phyloP scores from a whole-genome alignment of 2,329 filamentous ascomycete genomes.

The Fusarium multiceps region DNA sequence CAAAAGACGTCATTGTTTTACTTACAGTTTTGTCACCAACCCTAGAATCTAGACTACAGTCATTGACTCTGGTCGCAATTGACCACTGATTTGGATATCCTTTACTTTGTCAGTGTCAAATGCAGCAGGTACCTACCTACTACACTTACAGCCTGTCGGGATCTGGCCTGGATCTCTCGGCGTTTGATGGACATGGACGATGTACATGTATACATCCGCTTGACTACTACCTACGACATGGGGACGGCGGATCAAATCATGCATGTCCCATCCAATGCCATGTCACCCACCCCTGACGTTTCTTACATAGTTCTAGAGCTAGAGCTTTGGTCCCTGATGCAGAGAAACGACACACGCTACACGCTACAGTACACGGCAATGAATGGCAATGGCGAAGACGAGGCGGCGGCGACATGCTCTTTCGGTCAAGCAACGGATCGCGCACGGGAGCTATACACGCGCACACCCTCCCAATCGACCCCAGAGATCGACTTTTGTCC shows the following conservation, averaged over 20 bases:
- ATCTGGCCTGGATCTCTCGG: slow-evolving; percentile 46
- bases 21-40: slow-evolving; percentile 9
- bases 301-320: slow-evolving; percentile 30
- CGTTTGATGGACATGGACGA: slow-evolving; percentile 15
- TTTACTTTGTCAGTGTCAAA: not conserved
- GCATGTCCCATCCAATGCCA: slow-evolving; percentile 25
- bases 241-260: slow-evolving; percentile 26
- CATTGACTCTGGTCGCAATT: not conserved
- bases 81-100: not conserved
- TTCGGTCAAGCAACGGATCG: slow-evolving; percentile 30
- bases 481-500: slow-evolving; percentile 42
- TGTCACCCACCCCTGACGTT: slow-evolving; percentile 24
- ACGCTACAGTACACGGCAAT: not conserved
- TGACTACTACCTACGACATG: not conserved
- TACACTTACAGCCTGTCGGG: not conserved
- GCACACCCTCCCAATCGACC: slow-evolving; percentile 26
- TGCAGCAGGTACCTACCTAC: not conserved
- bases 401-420: slow-evolving; percentile 32
- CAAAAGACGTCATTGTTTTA: slow-evolving; percentile 20
- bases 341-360: not conserved
- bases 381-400: slow-evolving; percentile 6
- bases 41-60: not conserved
- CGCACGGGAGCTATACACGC: slow-evolving; percentile 29
- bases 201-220: not conserved
- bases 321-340: slow-evolving; percentile 28